A percentile compares a stretch with the other conserved stretches of the same genome.
Evolutionary conservation across 2,329 filamentous ascomycete genomes (phyloP).

Genomic region (Aspergillus fumigatus): DNA sequence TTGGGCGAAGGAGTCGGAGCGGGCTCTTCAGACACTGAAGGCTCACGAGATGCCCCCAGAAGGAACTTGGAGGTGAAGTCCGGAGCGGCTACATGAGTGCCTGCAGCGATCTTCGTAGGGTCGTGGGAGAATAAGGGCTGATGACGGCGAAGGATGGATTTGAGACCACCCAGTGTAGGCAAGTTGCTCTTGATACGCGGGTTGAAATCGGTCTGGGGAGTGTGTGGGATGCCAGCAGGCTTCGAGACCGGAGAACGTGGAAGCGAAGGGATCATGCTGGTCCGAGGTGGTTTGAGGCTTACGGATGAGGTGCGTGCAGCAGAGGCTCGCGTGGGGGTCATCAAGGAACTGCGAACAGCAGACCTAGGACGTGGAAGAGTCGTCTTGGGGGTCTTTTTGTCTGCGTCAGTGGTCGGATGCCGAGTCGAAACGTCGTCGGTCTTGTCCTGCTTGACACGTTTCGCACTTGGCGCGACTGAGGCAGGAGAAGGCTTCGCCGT

Average conservation of each 20-base stretch:
- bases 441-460: slow-evolving; percentile 65
- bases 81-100: slow-evolving; percentile 48
- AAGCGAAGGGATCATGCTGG: slow-evolving; percentile 52
- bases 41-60: slow-evolving; percentile 32
- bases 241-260: slow-evolving; percentile 51
- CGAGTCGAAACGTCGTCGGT: slow-evolving; percentile 65
- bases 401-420: slow-evolving; percentile 36
- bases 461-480: slow-evolving; percentile 49
- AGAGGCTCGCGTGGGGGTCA: slow-evolving; percentile 76
- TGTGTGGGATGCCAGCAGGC: slow-evolving; percentile 41
- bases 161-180: slow-evolving; percentile 52
- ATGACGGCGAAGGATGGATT: slow-evolving; percentile 60
- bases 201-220: slow-evolving; percentile 46
- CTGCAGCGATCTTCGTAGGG: slow-evolving; percentile 55
- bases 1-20: slow-evolving; percentile 65
- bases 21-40: slow-evolving; percentile 19
- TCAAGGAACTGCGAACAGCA: slow-evolving; percentile 51
- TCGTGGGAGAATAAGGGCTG: slow-evolving; percentile 57
- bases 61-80: slow-evolving; percentile 49
- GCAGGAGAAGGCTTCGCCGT: slow-evolving; percentile 25
- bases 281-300: slow-evolving; percentile 52
- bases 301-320: slow-evolving; percentile 52
- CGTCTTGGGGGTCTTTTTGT: slow-evolving; percentile 20
- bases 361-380: slow-evolving; percentile 38
- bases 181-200: slow-evolving; percentile 39